Percentiles rank a stretch among this genome's conserved stretches.
phyloP scores from a whole-genome alignment of 2,329 filamentous ascomycete species.

The Metarhizium guizhouense region DNA sequence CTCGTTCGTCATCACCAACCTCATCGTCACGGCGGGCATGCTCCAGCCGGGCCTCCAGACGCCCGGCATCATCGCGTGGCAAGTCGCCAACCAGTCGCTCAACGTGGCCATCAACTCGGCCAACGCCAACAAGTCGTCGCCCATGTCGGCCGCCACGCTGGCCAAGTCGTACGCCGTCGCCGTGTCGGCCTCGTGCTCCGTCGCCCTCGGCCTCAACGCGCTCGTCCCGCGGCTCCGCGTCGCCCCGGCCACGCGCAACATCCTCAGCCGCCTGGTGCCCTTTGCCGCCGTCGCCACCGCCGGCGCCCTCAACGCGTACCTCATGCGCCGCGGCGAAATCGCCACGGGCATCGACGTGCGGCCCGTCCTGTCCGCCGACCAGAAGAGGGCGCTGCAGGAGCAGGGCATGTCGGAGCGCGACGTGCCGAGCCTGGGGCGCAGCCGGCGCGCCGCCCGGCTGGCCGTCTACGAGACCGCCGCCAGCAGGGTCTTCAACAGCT shows the following conservation, averaged over 20 bases:
- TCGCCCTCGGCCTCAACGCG: conserved; percentile 85
- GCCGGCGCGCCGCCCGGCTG: conserved; percentile 75
- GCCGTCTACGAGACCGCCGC: conserved; percentile 91
- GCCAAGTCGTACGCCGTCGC: conserved; percentile 86
- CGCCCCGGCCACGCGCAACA: conserved; percentile 62
- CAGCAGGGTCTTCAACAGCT: conserved; percentile 85
- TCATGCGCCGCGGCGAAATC: conserved; percentile 97
- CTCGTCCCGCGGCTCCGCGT: conserved; percentile 80
- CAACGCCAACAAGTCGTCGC: conserved; percentile 96
- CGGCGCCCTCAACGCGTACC: conserved; percentile 86
- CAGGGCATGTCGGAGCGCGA: conserved; percentile 57
- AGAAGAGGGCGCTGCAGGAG: conserved; percentile 48
- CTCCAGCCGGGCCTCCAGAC: conserved; percentile 80
- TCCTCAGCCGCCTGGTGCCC: conserved; percentile 81
- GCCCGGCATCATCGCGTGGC: conserved; percentile 82
- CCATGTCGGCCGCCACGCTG: conserved; percentile 71
- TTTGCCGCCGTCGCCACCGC: conserved; percentile 93
- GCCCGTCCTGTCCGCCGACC: conserved; percentile 63
- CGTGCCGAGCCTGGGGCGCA: conserved; percentile 70
- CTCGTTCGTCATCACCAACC: conserved; percentile 83
- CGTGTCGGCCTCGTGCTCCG: conserved; percentile 86
- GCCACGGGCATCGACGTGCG: conserved; percentile 86
- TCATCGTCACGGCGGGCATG: conserved; percentile 95
- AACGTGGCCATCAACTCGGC: conserved; percentile 97
- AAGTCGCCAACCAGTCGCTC: conserved; percentile 92